phyloP scores from a whole-genome alignment of 2,329 filamentous ascomycete genomes.

The Xylariales sp. region DNA sequence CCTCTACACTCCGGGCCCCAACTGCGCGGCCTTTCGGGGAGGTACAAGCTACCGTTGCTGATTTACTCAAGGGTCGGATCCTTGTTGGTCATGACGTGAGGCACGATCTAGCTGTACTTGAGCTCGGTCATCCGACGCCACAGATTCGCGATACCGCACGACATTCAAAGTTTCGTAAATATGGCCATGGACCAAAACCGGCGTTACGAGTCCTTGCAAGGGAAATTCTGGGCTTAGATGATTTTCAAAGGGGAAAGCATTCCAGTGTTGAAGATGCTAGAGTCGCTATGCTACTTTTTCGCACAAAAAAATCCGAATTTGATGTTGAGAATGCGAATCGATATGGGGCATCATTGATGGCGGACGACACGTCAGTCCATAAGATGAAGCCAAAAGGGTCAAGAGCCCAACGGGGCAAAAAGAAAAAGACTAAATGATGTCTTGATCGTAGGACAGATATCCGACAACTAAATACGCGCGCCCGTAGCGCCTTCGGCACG shows the following conservation, averaged over 20 bases:
- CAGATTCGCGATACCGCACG: conserved; percentile 64
- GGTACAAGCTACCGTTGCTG: conserved; percentile 78
- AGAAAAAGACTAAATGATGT: conserved; percentile 52
- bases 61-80: conserved; percentile 71
- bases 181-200: conserved; percentile 55
- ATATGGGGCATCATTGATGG: conserved; percentile 59
- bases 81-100: conserved; percentile 78
- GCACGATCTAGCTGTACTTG: conserved; percentile 78
- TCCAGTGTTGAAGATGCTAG: conserved; percentile 83
- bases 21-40: conserved; percentile 76
- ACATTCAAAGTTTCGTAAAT: conserved; percentile 38
- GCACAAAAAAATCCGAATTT: conserved; percentile 84
- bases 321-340: conserved; percentile 81
- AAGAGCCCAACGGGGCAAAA: conserved; percentile 53
- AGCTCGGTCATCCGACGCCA: conserved; percentile 73
- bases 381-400: conserved; percentile 52
- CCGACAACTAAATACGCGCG: neutral
- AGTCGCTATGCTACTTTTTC: conserved; percentile 89
- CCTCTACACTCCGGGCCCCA: conserved; percentile 72
- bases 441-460: neutral
- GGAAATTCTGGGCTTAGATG: conserved; percentile 61
- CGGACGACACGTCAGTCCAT: conserved; percentile 39
- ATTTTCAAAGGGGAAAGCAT: conserved; percentile 73
- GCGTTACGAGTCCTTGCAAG: conserved; percentile 68
- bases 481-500: neutral